phyloP scores from a whole-genome alignment of 495 filamentous ascomycete genomes.

The Cercophora sp. region DNA sequence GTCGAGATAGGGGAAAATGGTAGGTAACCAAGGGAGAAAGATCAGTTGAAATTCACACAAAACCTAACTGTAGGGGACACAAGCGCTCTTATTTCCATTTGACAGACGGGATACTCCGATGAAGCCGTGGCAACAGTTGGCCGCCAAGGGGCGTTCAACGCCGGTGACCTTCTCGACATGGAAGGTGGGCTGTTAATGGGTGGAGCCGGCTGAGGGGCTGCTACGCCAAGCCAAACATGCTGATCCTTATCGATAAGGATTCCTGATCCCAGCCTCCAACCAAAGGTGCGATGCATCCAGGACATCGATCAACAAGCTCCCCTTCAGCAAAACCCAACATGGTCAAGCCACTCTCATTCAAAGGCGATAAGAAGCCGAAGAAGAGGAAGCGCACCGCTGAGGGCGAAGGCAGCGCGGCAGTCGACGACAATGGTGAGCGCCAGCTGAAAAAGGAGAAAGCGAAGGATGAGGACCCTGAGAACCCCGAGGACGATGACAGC shows the following conservation, averaged over 20 bases:
- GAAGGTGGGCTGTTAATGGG: neutral
- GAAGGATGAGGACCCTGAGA: constrained; percentile 53
- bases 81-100: too few relatives aligned
- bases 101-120: too few relatives aligned
- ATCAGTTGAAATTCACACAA: neutral
- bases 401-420: constrained; percentile 34
- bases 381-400: constrained; percentile 71
- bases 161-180: neutral
- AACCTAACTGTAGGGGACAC: too few relatives aligned
- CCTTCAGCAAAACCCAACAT: constrained; percentile 36
- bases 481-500: constrained; percentile 60
- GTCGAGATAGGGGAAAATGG: too few relatives aligned
- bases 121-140: too few relatives aligned
- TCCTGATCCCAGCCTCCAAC: neutral
- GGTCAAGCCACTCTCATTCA: constrained; percentile 86
- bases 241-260: neutral
- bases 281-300: neutral
- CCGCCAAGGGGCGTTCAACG: too few relatives aligned
- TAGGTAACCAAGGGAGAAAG: neutral
- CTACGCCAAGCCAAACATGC: neutral
- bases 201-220: neutral
- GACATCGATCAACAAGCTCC: neutral
- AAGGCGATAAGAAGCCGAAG: constrained; percentile 93
- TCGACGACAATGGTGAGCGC: constrained; percentile 30
- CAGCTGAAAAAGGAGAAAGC: constrained; percentile 33